Evolutionary conservation across 1,139 yeast species (phyloP), one percentile per base, ranked within the genome.

Genomic region (Yamadazyma epiphylla): DNA sequence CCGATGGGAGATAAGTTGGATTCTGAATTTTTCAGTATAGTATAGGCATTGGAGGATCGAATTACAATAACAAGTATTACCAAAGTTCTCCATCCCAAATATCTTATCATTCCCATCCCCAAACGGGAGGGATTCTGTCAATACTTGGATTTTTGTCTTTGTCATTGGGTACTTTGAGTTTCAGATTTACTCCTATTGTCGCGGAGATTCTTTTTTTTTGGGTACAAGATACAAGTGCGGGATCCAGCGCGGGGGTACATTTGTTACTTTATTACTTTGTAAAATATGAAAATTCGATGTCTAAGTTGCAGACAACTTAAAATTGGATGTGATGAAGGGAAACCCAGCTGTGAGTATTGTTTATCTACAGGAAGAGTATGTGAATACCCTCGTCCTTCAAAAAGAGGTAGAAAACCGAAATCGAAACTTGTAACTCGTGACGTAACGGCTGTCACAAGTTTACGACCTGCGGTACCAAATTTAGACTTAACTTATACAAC

Each of bases 11-110:
- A 63, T 43, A 5, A 91, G 60, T 30, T 72, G 70, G 16, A 67
- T 60, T 28, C 97, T 70, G 46, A 91, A 87, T 16, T 69, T 72
- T 26, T 74, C 74, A 2, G 91, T 71, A 54, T 83, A 81, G 60
- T 75, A 91, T 14, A 91, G 70, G 45, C 95, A 87, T 55, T 91
- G 98, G 17, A 91, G 60, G 16, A 91, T 83, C 7, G 96, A 87
- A 49, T 91, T 91, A 56, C 95, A 87, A 57, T 91, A 91, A 59
- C 98, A 89, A 0, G 95, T 89, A 54, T 85, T 81, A 19, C 97
- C 96, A 54, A 88, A 89, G 57, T 91, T 91, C 55, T 91, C 97
- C 77, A 89, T 80, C 5, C 98, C 98, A 58, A 81, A 91, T 24
- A 88, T 74, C 56, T 88, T 82, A 37, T 71, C 64, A 10, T 78